Evolutionary conservation across 495 filamentous ascomycete genomes (phyloP), one percentile per base, ranked within the genome.

Genomic region (Sordaria brevicollis): DNA sequence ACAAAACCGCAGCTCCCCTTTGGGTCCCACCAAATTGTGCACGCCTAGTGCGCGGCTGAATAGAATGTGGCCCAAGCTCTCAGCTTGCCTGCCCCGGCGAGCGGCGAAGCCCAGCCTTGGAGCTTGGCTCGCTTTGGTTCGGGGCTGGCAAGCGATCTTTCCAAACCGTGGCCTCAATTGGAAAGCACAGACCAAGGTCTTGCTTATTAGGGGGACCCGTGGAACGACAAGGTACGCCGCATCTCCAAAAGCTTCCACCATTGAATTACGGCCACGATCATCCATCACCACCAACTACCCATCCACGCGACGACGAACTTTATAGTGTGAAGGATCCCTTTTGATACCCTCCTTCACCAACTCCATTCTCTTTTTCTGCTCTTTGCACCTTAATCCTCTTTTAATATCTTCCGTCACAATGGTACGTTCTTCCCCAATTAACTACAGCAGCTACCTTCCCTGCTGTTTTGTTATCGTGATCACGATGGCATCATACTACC

Each of bases 121-220:
- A 29, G 67, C 67, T 69, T 25, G 49, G 49, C 49, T 57, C 49
- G 11, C 25, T 5, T 57, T n/a, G n/a, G 25, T 21, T 62, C 25
- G 21, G 49, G 41, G 49, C 49, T 5, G 49, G 49, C 49, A 62
- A 62, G 49, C 49, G 29, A 31, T 31, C 49, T 74, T 76, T 68
- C 73, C 74, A 75, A 74, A 78, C 73, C 77, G 76, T 79, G 78
- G 78, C 78, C 78, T 79, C 76, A 78, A 78, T 74, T 76, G 72
- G 68, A 35, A 69, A 74, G 73, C 76, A 78, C 73, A 74, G 76
- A 71, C 70, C 73, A 75, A 68, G n/a, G 35, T 35, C 36, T 11
- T 36, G 65, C 37, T 49, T 71, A 71, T 78, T 73, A 76, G 75
- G 74, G 73, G 72, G 69, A 69, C 49, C 43, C 62, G 69, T 67